Evolutionary conservation across 2,329 filamentous ascomycete species (phyloP).

Genomic region (Trichoderma aggressivum): DNA sequence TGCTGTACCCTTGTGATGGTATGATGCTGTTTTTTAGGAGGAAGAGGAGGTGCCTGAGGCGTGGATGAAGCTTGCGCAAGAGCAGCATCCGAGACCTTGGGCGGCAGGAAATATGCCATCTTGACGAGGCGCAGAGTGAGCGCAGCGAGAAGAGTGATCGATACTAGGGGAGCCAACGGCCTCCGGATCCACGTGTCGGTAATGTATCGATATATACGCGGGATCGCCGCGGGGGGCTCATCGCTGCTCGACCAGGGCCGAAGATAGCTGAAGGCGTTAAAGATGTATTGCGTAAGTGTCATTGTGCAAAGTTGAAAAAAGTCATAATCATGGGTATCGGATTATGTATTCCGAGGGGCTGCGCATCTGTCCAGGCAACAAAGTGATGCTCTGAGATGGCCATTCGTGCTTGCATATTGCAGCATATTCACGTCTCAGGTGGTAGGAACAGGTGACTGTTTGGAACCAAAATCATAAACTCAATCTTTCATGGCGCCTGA

Average conservation of each 20-base stretch:
- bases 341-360: not conserved
- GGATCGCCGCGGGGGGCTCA: not conserved
- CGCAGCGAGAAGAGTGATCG: not conserved
- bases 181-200: not conserved
- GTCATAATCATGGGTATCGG: not conserved
- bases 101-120: slow-evolving; percentile 26
- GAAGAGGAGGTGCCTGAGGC: not conserved
- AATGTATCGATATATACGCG: not conserved
- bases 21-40: not conserved
- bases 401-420: not conserved
- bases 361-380: not conserved
- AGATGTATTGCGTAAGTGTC: slow-evolving; percentile 1
- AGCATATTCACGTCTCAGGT: not conserved
- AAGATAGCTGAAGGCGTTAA: not conserved
- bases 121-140: not conserved
- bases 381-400: not conserved
- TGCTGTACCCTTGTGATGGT: not conserved
- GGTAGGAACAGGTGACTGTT: not conserved
- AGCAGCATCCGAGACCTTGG: slow-evolving; percentile 22
- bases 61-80: not conserved
- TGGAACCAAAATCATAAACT: not conserved
- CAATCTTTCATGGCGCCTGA: not conserved
- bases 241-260: not conserved
- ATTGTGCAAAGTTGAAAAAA: not conserved
- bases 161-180: not conserved